A percentile compares a stretch with the other conserved stretches of the same genome.
These are phyloP conservation scores for Aureobasidium sp. DNA, from an alignment of 2,329 filamentous ascomycete genomes.

Conservation along the genomic window DNA sequence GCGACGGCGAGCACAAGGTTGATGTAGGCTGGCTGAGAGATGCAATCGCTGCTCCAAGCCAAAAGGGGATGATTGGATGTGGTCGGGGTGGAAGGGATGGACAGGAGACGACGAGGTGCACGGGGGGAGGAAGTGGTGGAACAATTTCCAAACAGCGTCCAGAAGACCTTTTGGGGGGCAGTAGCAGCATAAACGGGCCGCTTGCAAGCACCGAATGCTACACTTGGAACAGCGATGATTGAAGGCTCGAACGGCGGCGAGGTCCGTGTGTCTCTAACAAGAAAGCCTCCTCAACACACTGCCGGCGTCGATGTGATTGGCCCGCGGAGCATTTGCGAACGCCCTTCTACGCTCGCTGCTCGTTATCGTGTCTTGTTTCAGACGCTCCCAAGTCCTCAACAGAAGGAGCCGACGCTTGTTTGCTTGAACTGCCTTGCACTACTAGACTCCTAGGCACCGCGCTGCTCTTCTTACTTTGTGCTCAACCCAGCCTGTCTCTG, in stretches of 20 bases:
- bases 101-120: not conserved
- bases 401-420: not conserved
- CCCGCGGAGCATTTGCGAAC: not conserved
- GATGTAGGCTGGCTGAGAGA: not conserved
- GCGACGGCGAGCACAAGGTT: slow-evolving; percentile 1
- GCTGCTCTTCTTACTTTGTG: slow-evolving; percentile 1
- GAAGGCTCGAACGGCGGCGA: slow-evolving; percentile 13
- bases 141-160: slow-evolving; percentile 3
- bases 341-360: not conserved
- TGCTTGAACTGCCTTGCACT: not conserved
- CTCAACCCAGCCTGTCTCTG: not conserved
- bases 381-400: not conserved
- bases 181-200: slow-evolving; percentile 10
- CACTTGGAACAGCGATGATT: slow-evolving; percentile 8
- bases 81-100: not conserved
- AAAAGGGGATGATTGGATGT: not conserved
- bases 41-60: not conserved
- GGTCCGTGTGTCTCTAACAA: slow-evolving; percentile 4
- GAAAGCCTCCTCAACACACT: slow-evolving; percentile 6
- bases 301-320: slow-evolving; percentile 1
- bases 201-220: slow-evolving; percentile 3
- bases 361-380: slow-evolving; percentile 9
- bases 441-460: not conserved
- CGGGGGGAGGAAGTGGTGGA: not conserved
- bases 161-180: not conserved